Evolutionary conservation across 495 filamentous ascomycete genomes (phyloP), one percentile per base, ranked within the genome.

Genomic region (Evernia prunastri): DNA sequence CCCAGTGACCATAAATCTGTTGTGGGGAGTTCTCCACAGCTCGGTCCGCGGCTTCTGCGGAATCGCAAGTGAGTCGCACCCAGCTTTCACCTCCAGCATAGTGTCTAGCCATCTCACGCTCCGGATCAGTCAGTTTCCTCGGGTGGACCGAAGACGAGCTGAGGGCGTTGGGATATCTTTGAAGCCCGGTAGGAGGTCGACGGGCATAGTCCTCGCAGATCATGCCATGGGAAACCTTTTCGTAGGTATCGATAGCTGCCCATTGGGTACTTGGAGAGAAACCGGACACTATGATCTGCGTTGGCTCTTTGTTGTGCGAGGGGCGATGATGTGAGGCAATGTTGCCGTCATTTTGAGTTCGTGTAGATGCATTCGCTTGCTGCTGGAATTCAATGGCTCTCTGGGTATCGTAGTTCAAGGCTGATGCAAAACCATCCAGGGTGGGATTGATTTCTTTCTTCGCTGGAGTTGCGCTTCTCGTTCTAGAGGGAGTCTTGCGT

Each of bases 1-100:
- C 86, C 43, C 87, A 73, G 70, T 91, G 82, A 4, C 90, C 90
- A 56, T 89, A 80, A 43, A 96, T 85, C 60, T 80, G 81, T 72
- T 91, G 88, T 1, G 92, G 92, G 40, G 88, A 91, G 66, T 82
- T 81, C 66, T 86, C 88, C 60, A 86, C 78, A 29, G 91, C 92
- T 42, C 84, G 80, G 57, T 92, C 89, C 25, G 91, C 92, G 6
- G 91, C 86, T 63, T 87, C 82, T 39, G 84, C 80, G 9, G 88
- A 91, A 74, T 95, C 90, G 67, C 93, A 96, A 1, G 92, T 96
- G 59, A 96, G 81, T 70, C 96, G 96, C 68, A 96, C 89, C 92
- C 92, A 96, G 76, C 92, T 84, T 64, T 86, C 82, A 20, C 92
- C 92, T 60, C 90, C 87, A 27, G 86, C 85, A 66, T 88, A 89